A percentile compares a stretch with the other conserved stretches of the same genome.
Conservation (phyloP, 768 basidiomycete genomes). For the Vishniacozyma victoriae region DNA sequence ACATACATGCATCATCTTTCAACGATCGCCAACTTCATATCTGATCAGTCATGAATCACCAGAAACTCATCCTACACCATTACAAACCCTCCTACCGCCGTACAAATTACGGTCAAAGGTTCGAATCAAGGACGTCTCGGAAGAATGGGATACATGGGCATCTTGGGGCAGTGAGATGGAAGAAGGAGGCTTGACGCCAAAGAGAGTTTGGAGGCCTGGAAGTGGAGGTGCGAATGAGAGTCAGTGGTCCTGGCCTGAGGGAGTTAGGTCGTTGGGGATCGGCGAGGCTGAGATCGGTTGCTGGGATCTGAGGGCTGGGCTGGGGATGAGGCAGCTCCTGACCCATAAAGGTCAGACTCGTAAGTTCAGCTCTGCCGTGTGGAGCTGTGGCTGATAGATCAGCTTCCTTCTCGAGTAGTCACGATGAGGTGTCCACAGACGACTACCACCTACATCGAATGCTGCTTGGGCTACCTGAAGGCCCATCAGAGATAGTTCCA, state of each 20-base stretch:
- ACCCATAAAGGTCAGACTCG: conserved; percentile 65
- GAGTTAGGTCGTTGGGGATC: conserved; percentile 49
- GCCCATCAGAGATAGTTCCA: conserved; percentile 65
- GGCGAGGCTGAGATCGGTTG: conserved; percentile 37
- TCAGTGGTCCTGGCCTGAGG: conserved; percentile 60
- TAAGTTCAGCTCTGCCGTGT: conserved; percentile 51
- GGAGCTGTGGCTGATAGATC: not conserved
- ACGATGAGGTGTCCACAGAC: conserved; percentile 8
- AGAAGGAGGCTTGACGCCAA: conserved; percentile 30
- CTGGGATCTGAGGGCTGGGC: conserved; percentile 46
- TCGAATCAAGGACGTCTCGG: conserved; percentile 68
- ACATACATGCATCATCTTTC: conserved; percentile 81
- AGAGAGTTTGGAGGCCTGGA: conserved; percentile 55
- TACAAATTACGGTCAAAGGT: conserved; percentile 88
- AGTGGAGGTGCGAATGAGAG: conserved; percentile 73
- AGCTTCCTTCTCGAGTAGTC: conserved; percentile 10
- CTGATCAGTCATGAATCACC: conserved; percentile 52
- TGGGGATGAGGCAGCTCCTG: conserved; percentile 63
- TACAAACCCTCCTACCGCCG: conserved; percentile 53
- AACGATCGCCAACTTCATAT: conserved; percentile 54
- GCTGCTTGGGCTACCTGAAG: conserved; percentile 80
- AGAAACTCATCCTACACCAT: conserved; percentile 16
- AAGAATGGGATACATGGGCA: conserved; percentile 73
- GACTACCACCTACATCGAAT: conserved; percentile 72
- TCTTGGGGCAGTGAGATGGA: conserved; percentile 55